Conservation (phyloP, 768 basidiomycete species). For the Boletus fagicola region DNA sequence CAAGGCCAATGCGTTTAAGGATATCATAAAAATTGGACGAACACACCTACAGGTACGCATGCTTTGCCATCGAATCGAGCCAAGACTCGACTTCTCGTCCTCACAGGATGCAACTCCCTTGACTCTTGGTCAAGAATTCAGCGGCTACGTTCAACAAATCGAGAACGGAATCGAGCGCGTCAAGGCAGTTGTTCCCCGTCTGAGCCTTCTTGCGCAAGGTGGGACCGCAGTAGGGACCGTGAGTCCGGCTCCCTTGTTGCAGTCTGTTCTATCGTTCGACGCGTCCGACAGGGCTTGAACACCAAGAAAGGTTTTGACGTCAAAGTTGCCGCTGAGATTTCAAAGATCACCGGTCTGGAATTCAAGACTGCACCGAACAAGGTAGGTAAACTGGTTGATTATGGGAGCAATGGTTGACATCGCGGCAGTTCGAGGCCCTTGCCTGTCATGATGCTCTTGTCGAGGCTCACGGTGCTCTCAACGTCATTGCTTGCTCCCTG, state of each 20-base stretch:
- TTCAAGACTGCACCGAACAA: constrained; percentile 99
- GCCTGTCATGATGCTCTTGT: constrained; percentile 98
- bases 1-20: constrained; percentile 79
- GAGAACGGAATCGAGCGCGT: constrained; percentile 86
- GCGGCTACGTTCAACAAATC: constrained; percentile 95
- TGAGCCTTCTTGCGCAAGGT: constrained; percentile 91
- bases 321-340: constrained; percentile 88
- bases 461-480: constrained; percentile 95
- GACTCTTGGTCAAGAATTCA: constrained; percentile 98
- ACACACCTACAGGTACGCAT: constrained; percentile 80
- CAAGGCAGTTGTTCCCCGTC: constrained; percentile 75
- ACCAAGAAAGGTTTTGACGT: constrained; percentile 96
- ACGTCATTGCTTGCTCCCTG: constrained; percentile 91
- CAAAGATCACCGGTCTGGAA: constrained; percentile 83
- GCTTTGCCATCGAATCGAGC: background rate
- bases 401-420: constrained; percentile 4
- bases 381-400: constrained; percentile 40
- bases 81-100: constrained; percentile 1
- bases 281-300: constrained; percentile 75
- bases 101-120: constrained; percentile 91
- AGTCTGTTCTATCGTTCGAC: constrained; percentile 5
- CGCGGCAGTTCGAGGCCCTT: constrained; percentile 86
- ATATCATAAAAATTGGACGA: constrained; percentile 98
- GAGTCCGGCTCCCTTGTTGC: constrained; percentile 27
- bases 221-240: constrained; percentile 99